A percentile compares a stretch with the other conserved stretches of the same genome.
These are phyloP conservation scores for Takashimella koratensis DNA, from an alignment of 1,284 basidiomycete genomes.

Conservation along the genomic window DNA sequence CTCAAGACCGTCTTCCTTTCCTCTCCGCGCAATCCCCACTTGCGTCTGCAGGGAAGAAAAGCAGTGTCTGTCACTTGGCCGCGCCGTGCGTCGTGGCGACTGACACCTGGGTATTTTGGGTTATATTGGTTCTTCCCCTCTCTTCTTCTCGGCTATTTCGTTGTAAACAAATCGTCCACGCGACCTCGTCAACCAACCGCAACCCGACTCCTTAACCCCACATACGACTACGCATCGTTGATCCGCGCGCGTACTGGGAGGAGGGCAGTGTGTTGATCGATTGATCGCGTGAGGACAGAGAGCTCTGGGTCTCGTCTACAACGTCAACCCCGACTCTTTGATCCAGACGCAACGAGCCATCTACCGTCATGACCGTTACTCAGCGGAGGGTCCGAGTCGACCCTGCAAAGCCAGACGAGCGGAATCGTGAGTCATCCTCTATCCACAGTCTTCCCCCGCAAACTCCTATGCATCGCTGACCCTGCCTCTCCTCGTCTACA, in stretches of 20 bases:
- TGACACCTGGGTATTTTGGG: too few species aligned
- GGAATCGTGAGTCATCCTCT: slow-evolving; percentile 30
- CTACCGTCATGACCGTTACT: slow-evolving; percentile 43
- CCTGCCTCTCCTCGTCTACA: slow-evolving; percentile 6
- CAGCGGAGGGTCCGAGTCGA: slow-evolving; percentile 41
- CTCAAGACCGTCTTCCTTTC: background rate
- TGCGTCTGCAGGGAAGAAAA: slow-evolving; percentile 2
- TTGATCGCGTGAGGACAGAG: too few species aligned
- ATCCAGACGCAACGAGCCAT: background rate
- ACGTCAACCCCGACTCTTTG: too few species aligned
- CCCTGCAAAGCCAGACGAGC: slow-evolving; percentile 34
- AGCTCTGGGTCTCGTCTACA: too few species aligned
- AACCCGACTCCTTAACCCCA: too few species aligned
- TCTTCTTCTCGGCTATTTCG: background rate
- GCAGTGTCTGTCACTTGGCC: background rate
- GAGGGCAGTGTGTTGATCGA: too few species aligned
- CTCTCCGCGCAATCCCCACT: background rate
- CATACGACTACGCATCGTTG: too few species aligned
- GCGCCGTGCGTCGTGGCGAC: too few species aligned
- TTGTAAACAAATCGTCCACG: too few species aligned
- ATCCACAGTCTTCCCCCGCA: background rate
- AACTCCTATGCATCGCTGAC: background rate
- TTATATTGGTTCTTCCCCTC: too few species aligned
- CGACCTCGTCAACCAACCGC: too few species aligned
- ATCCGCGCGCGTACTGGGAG: too few species aligned